Conservation (phyloP, 805 yeast species). For the Wickerhamiella vanderwaltii region DNA sequence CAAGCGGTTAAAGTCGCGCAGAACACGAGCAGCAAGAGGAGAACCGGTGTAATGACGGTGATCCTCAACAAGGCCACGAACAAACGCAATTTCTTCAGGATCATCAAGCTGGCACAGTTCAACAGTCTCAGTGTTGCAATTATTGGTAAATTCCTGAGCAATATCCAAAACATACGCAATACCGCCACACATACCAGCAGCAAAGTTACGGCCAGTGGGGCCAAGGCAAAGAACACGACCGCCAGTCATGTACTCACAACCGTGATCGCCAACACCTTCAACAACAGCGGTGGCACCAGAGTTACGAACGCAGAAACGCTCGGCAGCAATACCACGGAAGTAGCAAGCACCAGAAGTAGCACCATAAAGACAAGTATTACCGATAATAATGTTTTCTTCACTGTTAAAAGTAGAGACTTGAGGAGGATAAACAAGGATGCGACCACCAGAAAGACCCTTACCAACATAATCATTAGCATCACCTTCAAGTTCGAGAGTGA, state of each 20-base stretch:
- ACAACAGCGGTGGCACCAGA: constrained; percentile 96
- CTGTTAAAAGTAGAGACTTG: constrained; percentile 72
- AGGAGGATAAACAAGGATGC: constrained; percentile 86
- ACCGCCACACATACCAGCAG: constrained; percentile 99
- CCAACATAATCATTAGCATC: constrained; percentile 98
- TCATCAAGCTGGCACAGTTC: constrained; percentile 67
- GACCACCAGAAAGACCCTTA: constrained; percentile 93
- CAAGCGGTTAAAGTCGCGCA: constrained; percentile 77
- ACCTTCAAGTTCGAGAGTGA: constrained; percentile 90
- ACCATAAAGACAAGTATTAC: constrained; percentile 96
- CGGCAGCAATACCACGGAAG: constrained; percentile 95
- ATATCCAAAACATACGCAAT: constrained; percentile 92
- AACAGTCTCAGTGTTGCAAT: constrained; percentile 71
- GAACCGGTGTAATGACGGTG: constrained; percentile 93
- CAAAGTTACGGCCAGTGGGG: constrained; percentile 81
- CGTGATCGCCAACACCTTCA: constrained; percentile 97
- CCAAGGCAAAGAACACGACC: constrained; percentile 94
- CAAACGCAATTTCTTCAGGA: constrained; percentile 85
- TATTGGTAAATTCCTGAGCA: constrained; percentile 78
- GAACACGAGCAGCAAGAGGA: constrained; percentile 70
- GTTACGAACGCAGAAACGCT: constrained; percentile 95
- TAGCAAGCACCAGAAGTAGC: constrained; percentile 93
- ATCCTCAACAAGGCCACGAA: constrained; percentile 86
- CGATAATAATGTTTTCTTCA: constrained; percentile 90
- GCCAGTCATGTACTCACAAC: constrained; percentile 99